These are phyloP conservation scores for Aureobasidium sp. DNA, from an alignment of 2,329 filamentous ascomycete species.

Conservation along the genomic window DNA sequence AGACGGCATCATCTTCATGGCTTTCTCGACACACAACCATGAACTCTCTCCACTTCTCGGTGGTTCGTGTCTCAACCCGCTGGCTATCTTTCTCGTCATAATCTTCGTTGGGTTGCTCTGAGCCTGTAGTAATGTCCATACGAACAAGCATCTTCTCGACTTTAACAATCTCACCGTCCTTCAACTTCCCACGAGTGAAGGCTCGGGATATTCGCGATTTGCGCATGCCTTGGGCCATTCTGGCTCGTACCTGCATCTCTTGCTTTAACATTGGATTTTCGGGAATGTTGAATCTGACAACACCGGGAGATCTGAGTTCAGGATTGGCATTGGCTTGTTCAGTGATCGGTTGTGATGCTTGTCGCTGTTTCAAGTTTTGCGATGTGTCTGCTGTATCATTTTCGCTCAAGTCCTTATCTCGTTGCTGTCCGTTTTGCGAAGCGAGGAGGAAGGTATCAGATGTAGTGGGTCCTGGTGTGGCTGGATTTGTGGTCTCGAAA, in stretches of 20 bases:
- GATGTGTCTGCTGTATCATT: background rate
- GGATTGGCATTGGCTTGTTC: background rate
- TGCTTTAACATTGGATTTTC: constrained; percentile 40
- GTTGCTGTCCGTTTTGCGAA: constrained; percentile 5
- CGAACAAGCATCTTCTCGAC: constrained; percentile 75
- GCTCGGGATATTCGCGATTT: constrained; percentile 34
- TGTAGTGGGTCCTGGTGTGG: constrained; percentile 6
- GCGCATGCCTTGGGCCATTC: constrained; percentile 42
- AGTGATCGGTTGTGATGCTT: background rate
- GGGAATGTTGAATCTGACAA: constrained; percentile 49
- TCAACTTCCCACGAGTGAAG: constrained; percentile 44
- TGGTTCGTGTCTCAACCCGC: constrained; percentile 61
- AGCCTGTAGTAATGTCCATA: constrained; percentile 54
- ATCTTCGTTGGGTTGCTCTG: constrained; percentile 60
- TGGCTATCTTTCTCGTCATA: constrained; percentile 71
- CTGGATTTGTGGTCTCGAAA: background rate
- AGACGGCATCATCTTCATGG: constrained; percentile 59
- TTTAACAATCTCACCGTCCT: constrained; percentile 70
- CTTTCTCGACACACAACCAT: constrained; percentile 67
- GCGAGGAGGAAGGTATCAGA: constrained; percentile 13
- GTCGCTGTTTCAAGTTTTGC: background rate
- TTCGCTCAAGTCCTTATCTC: background rate
- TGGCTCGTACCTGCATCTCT: constrained; percentile 42
- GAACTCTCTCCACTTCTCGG: constrained; percentile 74
- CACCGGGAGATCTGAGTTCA: constrained; percentile 1